phyloP scores from a whole-genome alignment of 352 stramenopile species.

The Thraustochytrium sp. region DNA sequence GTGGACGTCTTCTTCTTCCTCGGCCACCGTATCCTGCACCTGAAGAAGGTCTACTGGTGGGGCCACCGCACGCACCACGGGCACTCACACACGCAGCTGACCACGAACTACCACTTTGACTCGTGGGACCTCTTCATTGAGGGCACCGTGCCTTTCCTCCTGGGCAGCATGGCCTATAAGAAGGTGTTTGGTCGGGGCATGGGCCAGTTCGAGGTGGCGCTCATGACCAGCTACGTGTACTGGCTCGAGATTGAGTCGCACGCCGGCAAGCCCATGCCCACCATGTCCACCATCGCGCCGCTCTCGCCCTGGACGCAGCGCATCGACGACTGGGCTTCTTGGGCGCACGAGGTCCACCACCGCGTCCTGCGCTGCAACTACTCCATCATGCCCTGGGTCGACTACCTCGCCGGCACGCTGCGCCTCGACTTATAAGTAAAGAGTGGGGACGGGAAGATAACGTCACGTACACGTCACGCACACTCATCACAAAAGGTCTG shows the following conservation, averaged over 20 bases:
- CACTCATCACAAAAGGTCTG: neutral
- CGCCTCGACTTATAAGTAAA: neutral
- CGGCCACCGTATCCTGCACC: constrained; percentile 8
- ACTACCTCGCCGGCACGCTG: constrained; percentile 22
- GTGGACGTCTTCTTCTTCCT: constrained; percentile 28
- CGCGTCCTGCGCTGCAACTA: constrained; percentile 40
- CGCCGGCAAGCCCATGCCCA: constrained; percentile 38
- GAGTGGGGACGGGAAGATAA: neutral
- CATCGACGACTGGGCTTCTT: constrained; percentile 38
- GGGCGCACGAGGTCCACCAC: constrained; percentile 40
- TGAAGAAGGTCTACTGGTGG: constrained; percentile 29
- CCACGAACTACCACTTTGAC: constrained; percentile 44
- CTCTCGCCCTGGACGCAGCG: constrained; percentile 2
- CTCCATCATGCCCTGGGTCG: constrained; percentile 24
- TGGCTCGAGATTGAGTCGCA: constrained; percentile 40
- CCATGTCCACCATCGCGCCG: constrained; percentile 26
- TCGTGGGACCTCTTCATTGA: constrained; percentile 36
- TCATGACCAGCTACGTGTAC: constrained; percentile 21
- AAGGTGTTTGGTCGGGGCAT: constrained; percentile 6
- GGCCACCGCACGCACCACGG: constrained; percentile 29
- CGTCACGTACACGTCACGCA: neutral
- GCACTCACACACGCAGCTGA: constrained; percentile 21
- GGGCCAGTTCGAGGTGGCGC: neutral
- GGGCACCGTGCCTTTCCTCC: constrained; percentile 1
- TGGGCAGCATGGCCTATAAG: neutral